These are phyloP conservation scores for Mollisiaceae sp. DNA, from an alignment of 2,329 filamentous ascomycete species.

Conservation along the genomic window DNA sequence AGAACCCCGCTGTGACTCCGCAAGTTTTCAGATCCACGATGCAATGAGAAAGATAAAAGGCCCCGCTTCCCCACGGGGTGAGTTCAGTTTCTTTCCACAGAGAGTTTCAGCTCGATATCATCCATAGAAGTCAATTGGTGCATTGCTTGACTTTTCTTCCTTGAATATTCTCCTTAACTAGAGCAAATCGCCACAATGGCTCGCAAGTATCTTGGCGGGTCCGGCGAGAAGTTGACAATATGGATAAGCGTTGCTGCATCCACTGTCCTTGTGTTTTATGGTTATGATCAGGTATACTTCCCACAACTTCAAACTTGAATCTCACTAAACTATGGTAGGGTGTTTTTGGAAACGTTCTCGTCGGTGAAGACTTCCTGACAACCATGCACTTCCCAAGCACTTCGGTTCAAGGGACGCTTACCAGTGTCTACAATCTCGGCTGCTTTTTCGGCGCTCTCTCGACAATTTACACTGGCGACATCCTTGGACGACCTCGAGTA, in stretches of 20 bases:
- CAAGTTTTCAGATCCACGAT: background rate
- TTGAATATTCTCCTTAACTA: background rate
- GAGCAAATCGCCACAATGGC: slow-evolving; percentile 42
- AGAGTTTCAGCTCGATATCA: background rate
- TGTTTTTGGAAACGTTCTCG: slow-evolving; percentile 48
- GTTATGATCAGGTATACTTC: slow-evolving; percentile 46
- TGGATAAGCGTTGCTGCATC: slow-evolving; percentile 57
- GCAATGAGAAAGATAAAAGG: background rate
- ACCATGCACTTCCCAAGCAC: slow-evolving; percentile 47
- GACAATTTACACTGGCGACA: slow-evolving; percentile 56
- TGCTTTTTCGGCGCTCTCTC: slow-evolving; percentile 49
- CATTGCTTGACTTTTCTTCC: background rate
- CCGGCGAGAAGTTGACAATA: slow-evolving; percentile 54
- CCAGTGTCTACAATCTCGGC: slow-evolving; percentile 50
- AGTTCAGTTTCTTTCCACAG: background rate
- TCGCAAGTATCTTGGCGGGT: slow-evolving; percentile 55
- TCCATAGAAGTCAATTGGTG: background rate
- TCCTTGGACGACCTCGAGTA: slow-evolving; percentile 59
- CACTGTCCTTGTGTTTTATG: slow-evolving; percentile 57
- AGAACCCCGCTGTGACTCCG: slow-evolving; percentile 16
- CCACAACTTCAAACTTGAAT: background rate
- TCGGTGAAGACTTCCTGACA: slow-evolving; percentile 50
- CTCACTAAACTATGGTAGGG: slow-evolving; percentile 28
- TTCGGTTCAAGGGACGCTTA: slow-evolving; percentile 48
- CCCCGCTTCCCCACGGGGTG: slow-evolving; percentile 19